Percentiles rank a stretch among this genome's conserved stretches.
Evolutionary conservation across 202 grass and related monocot genomes (phyloP).

Genomic region (Brachypodium distachyon): DNA sequence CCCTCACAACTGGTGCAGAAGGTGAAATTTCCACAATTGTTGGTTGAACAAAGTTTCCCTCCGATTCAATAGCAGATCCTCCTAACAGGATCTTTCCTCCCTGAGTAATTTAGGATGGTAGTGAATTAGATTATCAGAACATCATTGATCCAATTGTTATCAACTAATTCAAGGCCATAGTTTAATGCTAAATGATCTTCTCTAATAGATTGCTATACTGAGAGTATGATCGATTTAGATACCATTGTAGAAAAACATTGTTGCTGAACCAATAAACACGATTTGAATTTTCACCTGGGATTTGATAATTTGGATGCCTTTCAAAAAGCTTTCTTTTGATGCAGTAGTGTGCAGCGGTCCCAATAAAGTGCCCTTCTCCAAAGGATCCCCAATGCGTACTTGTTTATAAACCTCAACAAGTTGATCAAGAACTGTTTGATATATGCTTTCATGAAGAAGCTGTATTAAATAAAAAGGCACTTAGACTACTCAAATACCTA

Average conservation of each 20-base stretch:
- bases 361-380: slow-evolving; percentile 85
- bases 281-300: slow-evolving; percentile 58
- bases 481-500: slow-evolving; percentile 13
- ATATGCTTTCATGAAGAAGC: slow-evolving; percentile 93
- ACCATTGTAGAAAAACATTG: neutral
- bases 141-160: neutral
- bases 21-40: slow-evolving; percentile 90
- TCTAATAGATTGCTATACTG: neutral
- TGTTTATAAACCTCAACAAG: slow-evolving; percentile 93
- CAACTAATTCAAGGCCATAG: neutral
- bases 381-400: slow-evolving; percentile 89
- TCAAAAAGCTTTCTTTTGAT: slow-evolving; percentile 79
- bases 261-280: neutral
- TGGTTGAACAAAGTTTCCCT: slow-evolving; percentile 83
- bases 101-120: slow-evolving; percentile 34
- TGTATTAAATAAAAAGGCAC: slow-evolving; percentile 16
- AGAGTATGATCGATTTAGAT: neutral
- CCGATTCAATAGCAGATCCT: slow-evolving; percentile 70
- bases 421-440: slow-evolving; percentile 83
- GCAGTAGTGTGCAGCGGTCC: slow-evolving; percentile 80
- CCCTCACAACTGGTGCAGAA: slow-evolving; percentile 67
- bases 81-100: slow-evolving; percentile 86
- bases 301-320: slow-evolving; percentile 77
- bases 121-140: slow-evolving; percentile 3
- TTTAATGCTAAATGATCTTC: slow-evolving; percentile 8